A percentile compares a stretch with the other conserved stretches of the same genome.
Conservation (phyloP, 2,329 filamentous ascomycete genomes). For the Colletotrichum phormii region DNA sequence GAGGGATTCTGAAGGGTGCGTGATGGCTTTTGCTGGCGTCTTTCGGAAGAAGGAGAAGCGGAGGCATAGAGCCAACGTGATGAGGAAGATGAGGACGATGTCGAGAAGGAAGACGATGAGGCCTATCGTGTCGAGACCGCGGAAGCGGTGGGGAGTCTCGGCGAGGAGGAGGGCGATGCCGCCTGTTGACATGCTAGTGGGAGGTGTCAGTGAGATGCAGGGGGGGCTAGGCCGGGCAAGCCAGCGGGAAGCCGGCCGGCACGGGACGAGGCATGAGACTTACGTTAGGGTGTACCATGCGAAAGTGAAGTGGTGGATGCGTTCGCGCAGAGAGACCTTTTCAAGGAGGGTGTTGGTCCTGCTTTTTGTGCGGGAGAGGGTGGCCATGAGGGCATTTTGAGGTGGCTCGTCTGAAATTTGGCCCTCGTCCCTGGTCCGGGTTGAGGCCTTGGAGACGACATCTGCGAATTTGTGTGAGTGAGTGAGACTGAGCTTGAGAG, state of each 20-base stretch:
- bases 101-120: conserved; percentile 68
- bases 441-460: conserved; percentile 21
- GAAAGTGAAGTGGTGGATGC: conserved; percentile 58
- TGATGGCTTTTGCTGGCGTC: conserved; percentile 56
- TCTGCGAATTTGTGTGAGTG: neutral
- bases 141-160: conserved; percentile 64
- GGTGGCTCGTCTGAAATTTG: conserved; percentile 9
- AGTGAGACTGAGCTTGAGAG: neutral
- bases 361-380: conserved; percentile 27
- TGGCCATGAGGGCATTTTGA: conserved; percentile 23
- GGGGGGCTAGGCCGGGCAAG: neutral
- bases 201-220: neutral
- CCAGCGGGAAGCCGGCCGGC: neutral
- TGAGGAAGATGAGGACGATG: conserved; percentile 62
- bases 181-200: conserved; percentile 45
- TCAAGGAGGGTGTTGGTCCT: conserved; percentile 33
- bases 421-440: neutral
- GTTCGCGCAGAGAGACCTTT: conserved; percentile 39
- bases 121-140: conserved; percentile 64
- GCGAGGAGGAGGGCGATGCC: conserved; percentile 66
- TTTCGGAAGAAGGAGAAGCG: conserved; percentile 61
- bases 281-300: conserved; percentile 65
- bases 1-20: conserved; percentile 66
- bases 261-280: neutral
- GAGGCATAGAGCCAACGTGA: conserved; percentile 57